Evolutionary conservation across 108 stramenopile genomes (phyloP).

Genomic region (Thalassiosira profunda): DNA sequence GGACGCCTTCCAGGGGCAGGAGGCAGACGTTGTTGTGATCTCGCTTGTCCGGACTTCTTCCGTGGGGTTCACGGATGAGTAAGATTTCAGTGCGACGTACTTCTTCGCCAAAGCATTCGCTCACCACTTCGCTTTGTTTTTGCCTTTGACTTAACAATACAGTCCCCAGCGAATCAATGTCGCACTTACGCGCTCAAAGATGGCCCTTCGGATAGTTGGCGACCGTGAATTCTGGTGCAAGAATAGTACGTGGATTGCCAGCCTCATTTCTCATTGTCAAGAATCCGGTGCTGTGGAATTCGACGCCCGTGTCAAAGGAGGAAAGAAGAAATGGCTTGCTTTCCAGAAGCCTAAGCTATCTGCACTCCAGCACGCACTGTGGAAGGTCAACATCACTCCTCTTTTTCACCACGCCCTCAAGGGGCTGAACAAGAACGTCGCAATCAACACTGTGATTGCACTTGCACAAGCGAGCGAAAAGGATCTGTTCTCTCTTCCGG

Average conservation of each 20-base stretch:
- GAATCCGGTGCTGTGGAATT: not conserved
- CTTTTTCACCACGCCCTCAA: constrained; percentile 25
- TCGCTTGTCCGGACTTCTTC: constrained; percentile 55
- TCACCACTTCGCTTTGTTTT: too few relatives aligned
- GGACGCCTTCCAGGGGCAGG: constrained; percentile 71
- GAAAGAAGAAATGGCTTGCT: not conserved
- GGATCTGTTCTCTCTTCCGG: not conserved
- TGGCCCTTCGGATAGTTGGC: constrained; percentile 58
- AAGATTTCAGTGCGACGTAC: too few relatives aligned
- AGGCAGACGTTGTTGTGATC: constrained; percentile 56
- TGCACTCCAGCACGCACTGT: not conserved
- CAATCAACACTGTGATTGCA: constrained; percentile 34
- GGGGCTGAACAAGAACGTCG: constrained; percentile 22
- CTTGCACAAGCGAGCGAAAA: constrained; percentile 13
- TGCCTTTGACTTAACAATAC: too few relatives aligned
- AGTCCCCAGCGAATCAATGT: constrained; percentile 83
- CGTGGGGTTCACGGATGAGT: constrained; percentile 75
- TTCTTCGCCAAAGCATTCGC: too few relatives aligned
- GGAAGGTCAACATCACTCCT: constrained; percentile 20
- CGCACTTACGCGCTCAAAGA: constrained; percentile 79
- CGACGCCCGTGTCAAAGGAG: not conserved
- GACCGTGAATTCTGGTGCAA: constrained; percentile 11
- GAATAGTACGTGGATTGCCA: not conserved
- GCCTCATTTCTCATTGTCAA: not conserved
- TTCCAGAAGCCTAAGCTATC: not conserved